Conservation (phyloP, 148 eudicot species). For the Rhododendron mucronatum region DNA sequence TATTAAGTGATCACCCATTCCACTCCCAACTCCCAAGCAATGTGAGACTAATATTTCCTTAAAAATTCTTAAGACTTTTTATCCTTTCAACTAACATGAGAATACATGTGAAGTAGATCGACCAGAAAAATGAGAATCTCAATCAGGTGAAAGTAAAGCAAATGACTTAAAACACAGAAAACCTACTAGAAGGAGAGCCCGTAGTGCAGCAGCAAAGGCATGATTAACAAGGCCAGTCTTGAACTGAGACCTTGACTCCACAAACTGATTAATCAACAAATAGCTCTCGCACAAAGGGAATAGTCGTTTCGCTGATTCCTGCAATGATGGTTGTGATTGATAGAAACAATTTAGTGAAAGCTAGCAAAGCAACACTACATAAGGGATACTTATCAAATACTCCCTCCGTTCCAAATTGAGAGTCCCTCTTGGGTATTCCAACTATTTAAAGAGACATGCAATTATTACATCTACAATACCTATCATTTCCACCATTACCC, state of each 20-base stretch:
- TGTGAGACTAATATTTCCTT: no score
- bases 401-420: no score
- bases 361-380: not conserved
- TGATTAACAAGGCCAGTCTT: constrained; percentile 96
- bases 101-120: not conserved
- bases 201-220: constrained; percentile 94
- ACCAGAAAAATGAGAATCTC: not conserved
- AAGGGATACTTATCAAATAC: not conserved
- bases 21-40: no score
- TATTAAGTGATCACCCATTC: no score
- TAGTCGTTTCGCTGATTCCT: constrained; percentile 80
- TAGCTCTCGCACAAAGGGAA: constrained; percentile 89
- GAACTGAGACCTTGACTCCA: constrained; percentile 90
- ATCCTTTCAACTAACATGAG: not conserved
- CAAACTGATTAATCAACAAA: constrained; percentile 72
- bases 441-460: no score
- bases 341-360: not conserved
- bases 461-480: no score
- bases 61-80: not conserved
- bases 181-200: constrained; percentile 79
- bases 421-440: no score
- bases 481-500: no score
- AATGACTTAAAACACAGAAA: constrained; percentile 7
- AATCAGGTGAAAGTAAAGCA: constrained; percentile 10
- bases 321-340: constrained; percentile 19